These are phyloP conservation scores for Trypanosoma scelopori DNA, from an alignment of 208 protist genomes.

Conservation along the genomic window DNA sequence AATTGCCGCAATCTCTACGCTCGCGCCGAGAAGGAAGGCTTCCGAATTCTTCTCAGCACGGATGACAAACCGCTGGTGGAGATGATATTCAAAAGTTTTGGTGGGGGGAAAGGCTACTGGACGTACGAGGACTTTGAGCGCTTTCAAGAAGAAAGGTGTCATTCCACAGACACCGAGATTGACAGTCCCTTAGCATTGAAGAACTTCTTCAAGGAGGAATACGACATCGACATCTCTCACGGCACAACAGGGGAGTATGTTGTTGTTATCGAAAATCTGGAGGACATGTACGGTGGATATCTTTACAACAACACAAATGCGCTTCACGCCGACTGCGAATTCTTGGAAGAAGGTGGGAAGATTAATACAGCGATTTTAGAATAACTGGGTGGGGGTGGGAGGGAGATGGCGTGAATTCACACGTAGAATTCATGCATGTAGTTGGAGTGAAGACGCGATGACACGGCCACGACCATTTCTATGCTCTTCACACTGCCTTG, in stretches of 20 bases:
- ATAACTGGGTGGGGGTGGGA: too few relatives aligned
- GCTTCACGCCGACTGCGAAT: constrained; percentile 61
- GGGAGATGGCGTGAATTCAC: background rate
- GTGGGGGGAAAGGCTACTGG: constrained; percentile 59
- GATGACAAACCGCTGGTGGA: constrained; percentile 57
- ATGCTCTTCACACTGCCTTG: too few relatives aligned
- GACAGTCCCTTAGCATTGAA: constrained; percentile 36
- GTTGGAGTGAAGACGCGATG: too few relatives aligned
- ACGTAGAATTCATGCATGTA: too few relatives aligned
- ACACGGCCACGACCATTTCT: too few relatives aligned
- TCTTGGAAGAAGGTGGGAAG: constrained; percentile 52
- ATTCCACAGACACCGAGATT: constrained; percentile 34
- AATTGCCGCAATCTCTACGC: constrained; percentile 64
- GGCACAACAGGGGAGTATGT: constrained; percentile 38
- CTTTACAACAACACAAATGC: constrained; percentile 76
- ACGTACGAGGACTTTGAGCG: constrained; percentile 59
- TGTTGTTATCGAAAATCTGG: constrained; percentile 46
- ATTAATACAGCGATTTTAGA: constrained; percentile 71
- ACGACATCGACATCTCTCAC: constrained; percentile 45
- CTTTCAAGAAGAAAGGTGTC: constrained; percentile 51
- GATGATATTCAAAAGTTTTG: constrained; percentile 70
- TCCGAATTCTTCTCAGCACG: constrained; percentile 55
- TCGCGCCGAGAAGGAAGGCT: constrained; percentile 62
- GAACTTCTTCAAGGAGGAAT: constrained; percentile 75
- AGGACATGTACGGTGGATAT: constrained; percentile 87